phyloP scores from a whole-genome alignment of 169 alveolate genomes.

The Plasmodium blacklocki region DNA sequence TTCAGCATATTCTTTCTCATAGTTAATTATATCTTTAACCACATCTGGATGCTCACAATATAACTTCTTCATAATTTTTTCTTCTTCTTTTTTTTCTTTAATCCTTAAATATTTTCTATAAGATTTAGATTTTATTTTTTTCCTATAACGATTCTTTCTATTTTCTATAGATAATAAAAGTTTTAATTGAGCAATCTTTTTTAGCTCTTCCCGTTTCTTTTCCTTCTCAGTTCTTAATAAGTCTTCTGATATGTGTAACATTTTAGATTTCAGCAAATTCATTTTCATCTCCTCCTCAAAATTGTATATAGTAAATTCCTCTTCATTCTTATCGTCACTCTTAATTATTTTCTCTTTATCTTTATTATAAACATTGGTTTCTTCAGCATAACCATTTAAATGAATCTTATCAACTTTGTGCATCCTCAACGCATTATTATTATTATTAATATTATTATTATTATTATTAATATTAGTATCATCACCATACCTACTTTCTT shows the following conservation, averaged over 20 bases:
- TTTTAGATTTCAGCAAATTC: conserved; percentile 30
- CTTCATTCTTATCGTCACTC: background rate
- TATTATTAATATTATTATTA: background rate
- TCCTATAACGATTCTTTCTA: conserved; percentile 17
- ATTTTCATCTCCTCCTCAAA: conserved; percentile 57
- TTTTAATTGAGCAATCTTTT: conserved; percentile 37
- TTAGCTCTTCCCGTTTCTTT: conserved; percentile 39
- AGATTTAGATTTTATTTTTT: conserved; percentile 52
- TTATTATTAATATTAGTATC: background rate
- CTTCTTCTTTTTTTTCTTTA: conserved; percentile 63
- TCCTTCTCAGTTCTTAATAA: conserved; percentile 34
- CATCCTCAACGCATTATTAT: background rate
- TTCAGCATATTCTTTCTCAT: conserved; percentile 71
- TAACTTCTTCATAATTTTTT: conserved; percentile 24
- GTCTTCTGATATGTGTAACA: conserved; percentile 43
- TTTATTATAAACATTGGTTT: too few relatives aligned
- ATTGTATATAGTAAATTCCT: background rate
- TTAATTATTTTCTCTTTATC: too few relatives aligned
- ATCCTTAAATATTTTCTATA: conserved; percentile 39
- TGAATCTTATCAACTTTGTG: background rate
- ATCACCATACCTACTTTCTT: background rate
- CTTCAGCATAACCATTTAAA: too few relatives aligned
- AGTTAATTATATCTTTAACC: conserved; percentile 6
- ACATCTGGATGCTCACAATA: conserved; percentile 33
- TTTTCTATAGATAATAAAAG: conserved; percentile 14